These are phyloP conservation scores for Rhynchosporium graminicola DNA, from an alignment of 2,329 filamentous ascomycete species.

Conservation along the genomic window DNA sequence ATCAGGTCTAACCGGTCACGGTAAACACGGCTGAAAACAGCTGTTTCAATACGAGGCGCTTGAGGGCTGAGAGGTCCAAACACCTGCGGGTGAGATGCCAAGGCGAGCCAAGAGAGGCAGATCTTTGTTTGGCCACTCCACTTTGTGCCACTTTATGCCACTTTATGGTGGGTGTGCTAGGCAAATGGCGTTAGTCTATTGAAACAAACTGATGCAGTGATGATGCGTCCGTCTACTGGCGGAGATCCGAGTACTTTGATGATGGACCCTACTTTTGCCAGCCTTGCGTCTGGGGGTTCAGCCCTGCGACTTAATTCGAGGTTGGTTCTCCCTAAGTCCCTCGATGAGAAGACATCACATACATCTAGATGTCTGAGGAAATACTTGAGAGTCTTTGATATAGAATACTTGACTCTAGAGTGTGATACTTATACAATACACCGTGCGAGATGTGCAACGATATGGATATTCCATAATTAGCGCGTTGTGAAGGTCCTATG, in stretches of 20 bases:
- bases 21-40: slow-evolving; percentile 4
- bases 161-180: slow-evolving; percentile 5
- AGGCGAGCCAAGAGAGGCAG: slow-evolving; percentile 11
- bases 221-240: neutral
- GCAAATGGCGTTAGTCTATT: neutral
- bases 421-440: too few relatives aligned
- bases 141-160: neutral
- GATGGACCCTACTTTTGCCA: neutral
- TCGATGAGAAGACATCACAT: neutral
- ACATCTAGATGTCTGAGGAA: neutral
- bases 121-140: slow-evolving; percentile 1
- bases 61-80: slow-evolving; percentile 8
- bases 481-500: too few relatives aligned
- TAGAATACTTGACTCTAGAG: too few relatives aligned
- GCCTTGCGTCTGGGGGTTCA: slow-evolving; percentile 3
- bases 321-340: too few relatives aligned
- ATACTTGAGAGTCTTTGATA: neutral
- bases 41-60: slow-evolving; percentile 14
- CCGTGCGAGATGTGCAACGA: too few relatives aligned
- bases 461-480: too few relatives aligned
- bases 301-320: slow-evolving; percentile 6
- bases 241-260: neutral
- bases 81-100: slow-evolving; percentile 10
- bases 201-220: neutral
- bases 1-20: neutral